A percentile compares a stretch with the other conserved stretches of the same genome.
Conservation (phyloP, 2,329 filamentous ascomycete species). For the Exophiala spinifera region DNA sequence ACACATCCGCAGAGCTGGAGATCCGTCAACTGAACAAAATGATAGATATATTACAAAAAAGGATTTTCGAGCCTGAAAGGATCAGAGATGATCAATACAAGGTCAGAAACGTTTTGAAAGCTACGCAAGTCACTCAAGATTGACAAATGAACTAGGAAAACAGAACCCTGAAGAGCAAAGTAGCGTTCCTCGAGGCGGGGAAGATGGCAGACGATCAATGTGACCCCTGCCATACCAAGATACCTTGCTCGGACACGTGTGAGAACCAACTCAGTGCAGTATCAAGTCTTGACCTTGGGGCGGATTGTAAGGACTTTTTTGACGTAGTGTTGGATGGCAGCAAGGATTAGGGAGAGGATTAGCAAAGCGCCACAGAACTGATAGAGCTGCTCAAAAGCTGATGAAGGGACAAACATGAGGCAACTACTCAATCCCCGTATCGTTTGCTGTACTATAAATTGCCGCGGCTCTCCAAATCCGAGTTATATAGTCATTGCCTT, state of each 20-base stretch:
- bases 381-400: not conserved
- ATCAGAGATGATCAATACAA: not conserved
- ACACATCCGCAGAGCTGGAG: not conserved
- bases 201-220: not conserved
- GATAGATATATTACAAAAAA: not conserved
- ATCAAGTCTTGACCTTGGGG: not conserved
- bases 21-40: constrained; percentile 1
- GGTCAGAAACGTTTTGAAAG: not conserved
- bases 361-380: not conserved
- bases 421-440: not conserved
- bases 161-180: not conserved
- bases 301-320: not conserved
- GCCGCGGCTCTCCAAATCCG: not conserved
- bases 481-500: not conserved
- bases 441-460: not conserved
- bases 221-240: not conserved
- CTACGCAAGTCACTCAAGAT: not conserved
- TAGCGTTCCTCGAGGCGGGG: not conserved
- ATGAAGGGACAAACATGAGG: not conserved
- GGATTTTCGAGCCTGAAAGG: not conserved
- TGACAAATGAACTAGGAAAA: not conserved
- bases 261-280: not conserved
- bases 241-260: not conserved
- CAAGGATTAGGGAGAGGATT: not conserved
- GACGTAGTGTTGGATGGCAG: not conserved